phyloP scores from a whole-genome alignment of 2,329 filamentous ascomycete genomes.

The Ophiostoma australiae region DNA sequence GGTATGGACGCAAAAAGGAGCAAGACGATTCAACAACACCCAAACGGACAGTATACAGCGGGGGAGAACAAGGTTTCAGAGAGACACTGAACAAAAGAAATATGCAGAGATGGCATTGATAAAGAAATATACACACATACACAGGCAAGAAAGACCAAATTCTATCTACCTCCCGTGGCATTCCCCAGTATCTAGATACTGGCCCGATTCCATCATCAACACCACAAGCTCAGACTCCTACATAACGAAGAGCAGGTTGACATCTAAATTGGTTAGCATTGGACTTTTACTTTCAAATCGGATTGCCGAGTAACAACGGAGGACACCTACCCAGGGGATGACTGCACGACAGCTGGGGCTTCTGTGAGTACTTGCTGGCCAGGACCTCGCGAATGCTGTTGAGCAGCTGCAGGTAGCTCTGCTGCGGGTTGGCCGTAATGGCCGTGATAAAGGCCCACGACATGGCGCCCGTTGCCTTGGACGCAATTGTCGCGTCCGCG shows the following conservation, averaged over 20 bases:
- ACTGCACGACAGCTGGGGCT: conserved; percentile 94
- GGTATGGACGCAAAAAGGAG: too few relatives aligned
- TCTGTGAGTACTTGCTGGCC: conserved; percentile 81
- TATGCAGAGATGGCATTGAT: not conserved
- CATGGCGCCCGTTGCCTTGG: conserved; percentile 94
- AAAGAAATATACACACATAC: not conserved
- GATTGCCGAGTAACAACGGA: not conserved
- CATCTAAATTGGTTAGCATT: conserved; percentile 18
- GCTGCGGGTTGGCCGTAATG: conserved; percentile 92
- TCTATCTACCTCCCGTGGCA: not conserved
- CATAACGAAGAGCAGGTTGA: conserved; percentile 27
- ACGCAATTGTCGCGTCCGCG: conserved; percentile 84
- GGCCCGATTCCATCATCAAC: not conserved
- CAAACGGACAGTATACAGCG: not conserved
- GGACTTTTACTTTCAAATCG: not conserved
- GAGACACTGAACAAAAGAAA: not conserved
- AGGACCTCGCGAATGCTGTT: conserved; percentile 96
- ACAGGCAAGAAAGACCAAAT: not conserved
- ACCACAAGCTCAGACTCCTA: not conserved
- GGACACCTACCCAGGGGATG: conserved; percentile 77
- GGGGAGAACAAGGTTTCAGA: not conserved
- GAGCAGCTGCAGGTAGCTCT: conserved; percentile 94
- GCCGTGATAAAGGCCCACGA: conserved; percentile 93
- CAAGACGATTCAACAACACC: not conserved
- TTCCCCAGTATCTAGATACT: not conserved